phyloP scores from a whole-genome alignment of 2,329 filamentous ascomycete genomes.

The Lasiodiplodia citricola region DNA sequence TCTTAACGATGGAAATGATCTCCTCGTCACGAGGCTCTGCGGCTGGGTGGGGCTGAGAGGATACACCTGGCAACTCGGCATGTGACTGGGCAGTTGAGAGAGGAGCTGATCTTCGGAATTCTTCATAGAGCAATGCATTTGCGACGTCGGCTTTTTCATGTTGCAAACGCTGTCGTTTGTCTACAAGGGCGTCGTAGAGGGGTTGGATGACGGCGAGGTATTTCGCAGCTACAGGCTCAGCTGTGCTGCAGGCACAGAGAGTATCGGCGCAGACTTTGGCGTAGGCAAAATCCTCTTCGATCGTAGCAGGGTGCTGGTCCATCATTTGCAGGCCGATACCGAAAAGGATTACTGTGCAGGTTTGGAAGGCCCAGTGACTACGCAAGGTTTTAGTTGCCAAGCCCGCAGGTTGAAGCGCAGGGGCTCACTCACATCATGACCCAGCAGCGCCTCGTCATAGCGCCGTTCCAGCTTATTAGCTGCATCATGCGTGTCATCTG shows the following conservation, averaged over 20 bases:
- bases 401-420: neutral
- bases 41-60: neutral
- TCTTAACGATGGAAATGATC: constrained; percentile 43
- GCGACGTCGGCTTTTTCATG: constrained; percentile 32
- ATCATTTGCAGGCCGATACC: constrained; percentile 42
- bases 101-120: neutral
- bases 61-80: neutral
- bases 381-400: neutral
- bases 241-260: constrained; percentile 38
- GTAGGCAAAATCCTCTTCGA: constrained; percentile 41
- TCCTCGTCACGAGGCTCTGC: constrained; percentile 31
- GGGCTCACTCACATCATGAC: constrained; percentile 40
- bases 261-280: constrained; percentile 44
- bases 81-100: neutral
- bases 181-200: constrained; percentile 40
- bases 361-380: constrained; percentile 46
- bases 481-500: constrained; percentile 43
- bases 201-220: constrained; percentile 43
- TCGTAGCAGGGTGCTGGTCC: constrained; percentile 37
- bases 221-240: constrained; percentile 40
- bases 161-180: neutral
- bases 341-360: constrained; percentile 42
- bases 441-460: constrained; percentile 45
- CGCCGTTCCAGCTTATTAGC: constrained; percentile 42
- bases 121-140: constrained; percentile 27